Conservation (phyloP, 2,329 filamentous ascomycete species). For the Nigrospora oryzae region DNA sequence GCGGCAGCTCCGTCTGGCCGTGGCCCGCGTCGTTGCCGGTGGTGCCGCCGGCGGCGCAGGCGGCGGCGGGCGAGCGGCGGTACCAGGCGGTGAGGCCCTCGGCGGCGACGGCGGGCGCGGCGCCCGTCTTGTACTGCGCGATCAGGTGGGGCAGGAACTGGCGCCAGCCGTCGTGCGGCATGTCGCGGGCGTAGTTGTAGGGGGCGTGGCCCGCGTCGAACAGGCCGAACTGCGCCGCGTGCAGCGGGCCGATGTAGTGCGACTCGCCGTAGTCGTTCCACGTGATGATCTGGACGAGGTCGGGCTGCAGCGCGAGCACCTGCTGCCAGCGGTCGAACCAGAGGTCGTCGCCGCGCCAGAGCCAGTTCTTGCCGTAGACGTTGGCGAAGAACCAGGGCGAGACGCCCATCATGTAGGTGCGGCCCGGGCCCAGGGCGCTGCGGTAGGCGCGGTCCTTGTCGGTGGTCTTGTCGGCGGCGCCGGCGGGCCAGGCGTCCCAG, state of each 20-base stretch:
- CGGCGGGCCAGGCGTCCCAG: conserved; percentile 3
- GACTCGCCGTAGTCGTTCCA: conserved; percentile 54
- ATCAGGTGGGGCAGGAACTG: conserved; percentile 23
- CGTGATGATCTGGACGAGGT: conserved; percentile 29
- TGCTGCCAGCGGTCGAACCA: conserved; percentile 51
- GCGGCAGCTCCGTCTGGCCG: conserved; percentile 11
- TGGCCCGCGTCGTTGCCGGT: conserved; percentile 18
- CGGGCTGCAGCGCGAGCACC: conserved; percentile 37
- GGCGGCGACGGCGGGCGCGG: conserved; percentile 10
- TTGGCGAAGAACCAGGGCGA: conserved; percentile 6
- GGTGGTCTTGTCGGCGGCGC: neutral
- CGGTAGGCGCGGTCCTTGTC: conserved; percentile 2
- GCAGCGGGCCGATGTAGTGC: conserved; percentile 36
- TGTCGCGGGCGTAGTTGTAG: neutral
- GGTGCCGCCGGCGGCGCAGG: conserved; percentile 16
- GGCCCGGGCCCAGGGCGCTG: neutral
- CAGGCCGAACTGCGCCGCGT: neutral
- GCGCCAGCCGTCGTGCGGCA: neutral
- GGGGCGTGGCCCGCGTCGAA: conserved; percentile 13
- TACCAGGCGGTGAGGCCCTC: conserved; percentile 20
- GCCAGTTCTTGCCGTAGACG: conserved; percentile 45
- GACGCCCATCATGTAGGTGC: conserved; percentile 6
- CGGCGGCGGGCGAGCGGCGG: conserved; percentile 6
- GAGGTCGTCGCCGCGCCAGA: conserved; percentile 43
- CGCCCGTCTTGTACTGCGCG: conserved; percentile 22